Percentiles rank a stretch among this genome's conserved stretches.
phyloP scores from a whole-genome alignment of 2,329 filamentous ascomycete genomes.

The Botrytis byssoidea region DNA sequence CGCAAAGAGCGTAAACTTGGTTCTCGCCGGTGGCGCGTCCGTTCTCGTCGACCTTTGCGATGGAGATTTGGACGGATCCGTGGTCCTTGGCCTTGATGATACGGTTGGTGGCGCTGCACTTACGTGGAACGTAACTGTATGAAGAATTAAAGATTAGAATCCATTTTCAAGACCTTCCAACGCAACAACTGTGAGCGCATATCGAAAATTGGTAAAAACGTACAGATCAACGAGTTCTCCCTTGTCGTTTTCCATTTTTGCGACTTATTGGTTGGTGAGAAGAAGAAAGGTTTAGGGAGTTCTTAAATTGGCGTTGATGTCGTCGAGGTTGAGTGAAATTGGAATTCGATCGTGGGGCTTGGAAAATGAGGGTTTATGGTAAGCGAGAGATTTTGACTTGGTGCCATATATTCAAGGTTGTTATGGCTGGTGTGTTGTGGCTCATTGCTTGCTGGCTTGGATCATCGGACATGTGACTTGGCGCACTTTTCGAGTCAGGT shows the following conservation, averaged over 20 bases:
- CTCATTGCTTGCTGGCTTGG: not conserved
- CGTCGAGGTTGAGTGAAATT: constrained; percentile 33
- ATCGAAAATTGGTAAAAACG: constrained; percentile 42
- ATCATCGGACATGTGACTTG: constrained; percentile 1
- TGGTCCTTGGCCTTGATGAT: constrained; percentile 99
- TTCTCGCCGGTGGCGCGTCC: constrained; percentile 92
- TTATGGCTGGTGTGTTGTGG: not conserved
- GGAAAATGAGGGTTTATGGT: constrained; percentile 19
- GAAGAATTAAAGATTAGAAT: constrained; percentile 21
- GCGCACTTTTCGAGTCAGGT: constrained; percentile 15
- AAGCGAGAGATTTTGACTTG: constrained; percentile 19
- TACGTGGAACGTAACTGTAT: constrained; percentile 90
- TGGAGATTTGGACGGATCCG: constrained; percentile 93
- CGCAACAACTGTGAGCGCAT: not conserved
- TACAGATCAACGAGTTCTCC: constrained; percentile 99
- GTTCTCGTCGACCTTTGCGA: constrained; percentile 99
- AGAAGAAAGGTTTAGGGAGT: constrained; percentile 23
- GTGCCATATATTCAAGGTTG: constrained; percentile 8
- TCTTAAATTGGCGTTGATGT: constrained; percentile 28
- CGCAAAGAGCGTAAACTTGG: constrained; percentile 95
- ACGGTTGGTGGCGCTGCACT: constrained; percentile 98
- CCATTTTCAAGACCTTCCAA: constrained; percentile 1
- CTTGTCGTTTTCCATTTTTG: constrained; percentile 99
- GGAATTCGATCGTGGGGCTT: constrained; percentile 29
- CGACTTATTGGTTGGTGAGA: constrained; percentile 40